Base-by-base conservation (phyloP, 1,284 basidiomycete species). In the Ceratobasidium sp. region DNA sequence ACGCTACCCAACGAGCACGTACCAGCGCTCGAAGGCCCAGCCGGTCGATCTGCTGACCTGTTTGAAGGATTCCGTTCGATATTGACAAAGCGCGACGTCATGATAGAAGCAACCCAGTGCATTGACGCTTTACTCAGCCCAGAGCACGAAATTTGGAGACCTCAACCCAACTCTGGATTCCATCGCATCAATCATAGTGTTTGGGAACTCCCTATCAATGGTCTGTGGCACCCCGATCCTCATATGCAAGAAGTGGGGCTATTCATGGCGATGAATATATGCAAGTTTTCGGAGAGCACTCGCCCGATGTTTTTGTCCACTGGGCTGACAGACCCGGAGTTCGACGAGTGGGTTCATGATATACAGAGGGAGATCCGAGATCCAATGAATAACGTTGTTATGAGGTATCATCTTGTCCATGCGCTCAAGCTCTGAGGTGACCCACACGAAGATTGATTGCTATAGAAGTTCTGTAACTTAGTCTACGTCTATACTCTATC, bases 211-310 rank as follows among this genome's bases (percentile, higher is more conserved):
- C 70, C 70, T 13, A 33, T 51, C 3, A 73, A 63, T 26, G 70
- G 70, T 13, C 70, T 72, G 40, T 72, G 70, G 70, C 70, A 72
- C 42, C 55, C 70, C 6, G 70, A 73, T 26, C 70, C 70, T 9
- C 51, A 2, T 12, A 73, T 73, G 70, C 70, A 73, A 39, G 70
- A 73, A 20, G 58, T 73, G 1, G 70, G 70, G 12, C 40, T 61
- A 39, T 18, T 73, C 12, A 73, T 73, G 70, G 56, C 70, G 18
- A 63, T 73, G 70, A 73, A 73, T 26, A 39, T 73, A 40, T 46
- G 58, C 39, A 6, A 73, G 42, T 73, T 73, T 33, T 39, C 63
- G 18, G 42, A 33, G 39, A 73, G 42, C 58, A 58, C 70, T 51
- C 70, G 58, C 1, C 70, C 70, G 15, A 18, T 73, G 9, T 73